Percentiles rank a stretch among this genome's conserved stretches.
Conservation (phyloP, 345 rosid genomes). For the Lumnitzera racemosa region DNA sequence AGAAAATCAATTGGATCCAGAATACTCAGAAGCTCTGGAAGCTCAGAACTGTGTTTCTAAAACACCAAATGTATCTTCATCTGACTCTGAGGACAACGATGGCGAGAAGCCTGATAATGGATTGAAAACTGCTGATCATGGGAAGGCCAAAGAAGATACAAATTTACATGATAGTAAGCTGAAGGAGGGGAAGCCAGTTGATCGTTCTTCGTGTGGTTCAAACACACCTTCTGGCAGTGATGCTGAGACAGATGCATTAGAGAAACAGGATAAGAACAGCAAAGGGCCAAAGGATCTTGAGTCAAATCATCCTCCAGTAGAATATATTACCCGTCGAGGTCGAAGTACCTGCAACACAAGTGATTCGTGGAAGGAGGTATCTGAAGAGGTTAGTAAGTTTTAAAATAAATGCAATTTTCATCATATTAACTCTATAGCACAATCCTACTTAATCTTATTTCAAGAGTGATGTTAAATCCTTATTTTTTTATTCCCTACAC, state of each 20-base stretch:
- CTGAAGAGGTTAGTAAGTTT: constrained; percentile 50
- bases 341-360: constrained; percentile 39
- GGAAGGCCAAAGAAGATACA: constrained; percentile 32
- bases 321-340: constrained; percentile 47
- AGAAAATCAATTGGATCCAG: constrained; percentile 33
- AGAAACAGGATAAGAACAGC: constrained; percentile 42
- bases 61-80: constrained; percentile 33
- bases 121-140: constrained; percentile 26
- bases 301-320: constrained; percentile 30
- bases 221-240: constrained; percentile 86
- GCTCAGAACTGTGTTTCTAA: constrained; percentile 52
- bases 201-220: constrained; percentile 93
- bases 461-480: no score
- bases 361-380: constrained; percentile 88
- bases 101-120: constrained; percentile 28
- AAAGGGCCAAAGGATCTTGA: constrained; percentile 52
- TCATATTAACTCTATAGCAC: no score
- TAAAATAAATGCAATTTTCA: no score
- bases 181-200: constrained; percentile 57
- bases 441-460: no score
- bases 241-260: constrained; percentile 59
- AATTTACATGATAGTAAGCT: constrained; percentile 49
- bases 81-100: constrained; percentile 52
- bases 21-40: constrained; percentile 42
- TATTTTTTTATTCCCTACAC: no score